Conservation (phyloP, 129 eudicot species). For the Silybum marianum region DNA sequence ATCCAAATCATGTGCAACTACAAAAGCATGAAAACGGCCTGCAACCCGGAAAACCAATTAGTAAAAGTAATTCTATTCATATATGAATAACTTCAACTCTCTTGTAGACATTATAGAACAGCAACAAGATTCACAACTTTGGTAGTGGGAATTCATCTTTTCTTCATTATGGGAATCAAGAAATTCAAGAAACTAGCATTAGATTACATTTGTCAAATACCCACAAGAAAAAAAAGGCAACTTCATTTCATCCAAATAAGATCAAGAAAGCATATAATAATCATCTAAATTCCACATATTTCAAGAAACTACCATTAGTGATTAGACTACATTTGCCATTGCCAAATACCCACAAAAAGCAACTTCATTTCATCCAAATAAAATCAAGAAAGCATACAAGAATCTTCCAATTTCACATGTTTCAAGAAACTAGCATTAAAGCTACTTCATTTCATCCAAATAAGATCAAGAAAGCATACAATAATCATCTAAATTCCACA, state of each 20-base stretch:
- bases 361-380: conserved; percentile 13
- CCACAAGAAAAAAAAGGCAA: not conserved
- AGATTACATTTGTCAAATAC: not conserved
- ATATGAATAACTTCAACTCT: not conserved
- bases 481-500: not conserved
- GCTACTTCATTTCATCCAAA: conserved; percentile 7
- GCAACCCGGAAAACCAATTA: conserved; percentile 31
- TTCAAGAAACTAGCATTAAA: not conserved
- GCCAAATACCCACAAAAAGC: not conserved
- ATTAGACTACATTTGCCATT: not conserved
- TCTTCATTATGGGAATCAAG: conserved; percentile 18
- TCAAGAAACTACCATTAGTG: not conserved
- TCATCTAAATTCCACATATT: not conserved
- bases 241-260: not conserved
- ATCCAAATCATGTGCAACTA: conserved; percentile 89
- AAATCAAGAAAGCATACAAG: conserved; percentile 17
- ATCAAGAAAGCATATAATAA: conserved; percentile 9
- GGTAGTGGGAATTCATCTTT: conserved; percentile 7
- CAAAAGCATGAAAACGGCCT: conserved; percentile 99
- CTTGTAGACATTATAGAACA: not conserved
- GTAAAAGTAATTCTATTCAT: not conserved
- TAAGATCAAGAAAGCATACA: conserved; percentile 19
- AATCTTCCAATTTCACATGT: not conserved
- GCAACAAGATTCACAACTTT: conserved; percentile 5
- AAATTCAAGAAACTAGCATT: conserved; percentile 21